phyloP scores from a whole-genome alignment of 805 yeast species.

The Blastobotrys americana region DNA sequence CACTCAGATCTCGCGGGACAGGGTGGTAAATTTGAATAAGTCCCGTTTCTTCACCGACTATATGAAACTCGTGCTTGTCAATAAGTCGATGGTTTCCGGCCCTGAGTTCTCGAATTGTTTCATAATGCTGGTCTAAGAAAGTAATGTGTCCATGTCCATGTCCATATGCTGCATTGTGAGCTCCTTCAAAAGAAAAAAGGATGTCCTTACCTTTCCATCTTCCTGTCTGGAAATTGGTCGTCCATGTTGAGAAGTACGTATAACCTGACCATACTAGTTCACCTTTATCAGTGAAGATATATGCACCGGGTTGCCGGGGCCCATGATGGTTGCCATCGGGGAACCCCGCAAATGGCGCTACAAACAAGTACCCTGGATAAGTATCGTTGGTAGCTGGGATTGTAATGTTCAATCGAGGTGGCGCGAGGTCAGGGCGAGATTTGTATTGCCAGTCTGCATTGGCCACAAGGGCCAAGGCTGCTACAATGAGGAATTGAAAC shows the following conservation, averaged over 20 bases:
- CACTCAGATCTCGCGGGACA: conserved; percentile 7
- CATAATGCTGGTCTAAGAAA: conserved; percentile 10
- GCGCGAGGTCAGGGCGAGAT: conserved; percentile 13
- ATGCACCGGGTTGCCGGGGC: conserved; percentile 12
- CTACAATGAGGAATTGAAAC: not conserved
- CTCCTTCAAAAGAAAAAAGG: conserved; percentile 9
- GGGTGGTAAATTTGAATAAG: conserved; percentile 11
- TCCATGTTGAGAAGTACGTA: conserved; percentile 9
- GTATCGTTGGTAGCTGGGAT: conserved; percentile 9
- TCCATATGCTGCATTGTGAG: conserved; percentile 11
- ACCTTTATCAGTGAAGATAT: conserved; percentile 12
- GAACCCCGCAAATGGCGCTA: conserved; percentile 12
- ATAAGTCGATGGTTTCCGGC: conserved; percentile 9
- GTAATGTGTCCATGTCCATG: conserved; percentile 14
- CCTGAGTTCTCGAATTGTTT: conserved; percentile 9
- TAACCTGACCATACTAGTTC: conserved; percentile 15
- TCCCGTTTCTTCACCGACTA: conserved; percentile 5
- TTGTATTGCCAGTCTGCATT: conserved; percentile 12
- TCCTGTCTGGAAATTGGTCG: conserved; percentile 9
- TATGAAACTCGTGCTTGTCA: conserved; percentile 13
- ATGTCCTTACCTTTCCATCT: conserved; percentile 9
- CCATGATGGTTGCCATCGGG: conserved; percentile 12
- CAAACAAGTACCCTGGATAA: conserved; percentile 7
- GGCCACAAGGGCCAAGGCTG: not conserved
- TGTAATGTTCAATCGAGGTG: conserved; percentile 12